Evolutionary conservation across 2,329 filamentous ascomycete species (phyloP), one percentile per base, ranked within the genome.

Genomic region (Bretziella fagacearum): DNA sequence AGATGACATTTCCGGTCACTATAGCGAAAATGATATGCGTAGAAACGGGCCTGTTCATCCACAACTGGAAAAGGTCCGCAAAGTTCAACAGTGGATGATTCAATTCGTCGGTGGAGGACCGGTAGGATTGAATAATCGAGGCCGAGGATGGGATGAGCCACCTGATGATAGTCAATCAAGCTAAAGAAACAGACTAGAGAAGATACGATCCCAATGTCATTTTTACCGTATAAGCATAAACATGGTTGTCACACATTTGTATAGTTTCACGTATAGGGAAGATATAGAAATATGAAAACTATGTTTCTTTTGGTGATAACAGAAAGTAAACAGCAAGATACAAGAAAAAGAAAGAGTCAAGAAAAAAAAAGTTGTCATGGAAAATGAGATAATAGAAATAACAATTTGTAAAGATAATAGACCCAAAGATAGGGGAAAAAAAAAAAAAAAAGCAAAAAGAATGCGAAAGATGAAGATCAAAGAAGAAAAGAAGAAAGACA

Each of bases 71-170:
- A 87, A 83, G 60, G 71, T 81, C 20, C 69, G 65, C 52, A 68
- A 67, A 41, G 84, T 93, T 29, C 74, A 73, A 54, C 74, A 81
- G 53, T 95, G 86, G 86, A 74, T 84, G 6, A 60, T 77, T 49
- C 65, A 68, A 30, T 91, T 89, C 60, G 76, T 93, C 3, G 36
- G 13, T 30, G 27, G 3, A 2, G 27, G 27, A 3, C 4, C n/a
- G n/a, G n/a, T n/a, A n/a, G n/a, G n/a, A n/a, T n/a, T n/a, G n/a
- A n/a, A n/a, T n/a, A n/a, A n/a, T n/a, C n/a, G n/a, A n/a, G n/a
- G n/a, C n/a, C n/a, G n/a, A n/a, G n/a, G n/a, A n/a, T n/a, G n/a
- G n/a, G n/a, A n/a, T n/a, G n/a, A n/a, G n/a, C n/a, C n/a, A n/a
- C n/a, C n/a, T n/a, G n/a, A n/a, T n/a, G n/a, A n/a, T n/a, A n/a